phyloP scores from a whole-genome alignment of 2,329 filamentous ascomycete genomes.

The Arachnomyces sp. region DNA sequence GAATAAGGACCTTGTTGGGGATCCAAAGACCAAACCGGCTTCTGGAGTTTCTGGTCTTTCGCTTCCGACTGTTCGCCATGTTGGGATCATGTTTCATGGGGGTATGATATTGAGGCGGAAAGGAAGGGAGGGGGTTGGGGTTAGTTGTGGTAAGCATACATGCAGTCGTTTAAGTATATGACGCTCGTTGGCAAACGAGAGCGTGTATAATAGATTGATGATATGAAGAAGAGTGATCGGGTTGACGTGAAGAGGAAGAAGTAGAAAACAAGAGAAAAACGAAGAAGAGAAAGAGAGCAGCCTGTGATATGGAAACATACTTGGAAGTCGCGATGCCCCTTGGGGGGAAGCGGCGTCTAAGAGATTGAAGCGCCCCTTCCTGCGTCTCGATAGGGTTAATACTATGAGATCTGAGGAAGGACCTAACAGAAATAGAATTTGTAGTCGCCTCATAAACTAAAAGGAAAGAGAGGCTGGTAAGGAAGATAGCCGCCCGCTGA shows the following conservation, averaged over 20 bases:
- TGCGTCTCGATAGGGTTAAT: constrained; percentile 1
- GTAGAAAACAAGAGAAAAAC: not conserved
- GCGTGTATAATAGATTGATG: not conserved
- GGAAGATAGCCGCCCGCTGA: too few species aligned
- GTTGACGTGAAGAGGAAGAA: not conserved
- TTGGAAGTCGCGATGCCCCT: too few species aligned
- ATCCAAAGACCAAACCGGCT: constrained; percentile 19
- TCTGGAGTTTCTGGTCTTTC: constrained; percentile 16
- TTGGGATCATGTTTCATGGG: constrained; percentile 2
- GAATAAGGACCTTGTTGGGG: constrained; percentile 14
- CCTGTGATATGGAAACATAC: not conserved
- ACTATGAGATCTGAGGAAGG: too few species aligned
- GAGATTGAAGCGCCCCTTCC: constrained; percentile 2
- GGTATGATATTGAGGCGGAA: not conserved
- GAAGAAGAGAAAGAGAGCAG: not conserved
- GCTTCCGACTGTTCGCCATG: constrained; percentile 16
- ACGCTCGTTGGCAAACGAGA: not conserved
- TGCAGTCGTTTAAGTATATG: too few species aligned
- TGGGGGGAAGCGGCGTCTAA: not conserved
- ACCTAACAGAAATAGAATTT: too few species aligned
- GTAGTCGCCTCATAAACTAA: too few species aligned
- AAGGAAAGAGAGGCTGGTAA: too few species aligned
- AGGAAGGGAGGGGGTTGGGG: not conserved
- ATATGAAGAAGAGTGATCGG: constrained; percentile 3
- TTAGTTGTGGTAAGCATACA: not conserved